phyloP scores from a whole-genome alignment of 1,284 basidiomycete species.

The Kwoniella shivajii region DNA sequence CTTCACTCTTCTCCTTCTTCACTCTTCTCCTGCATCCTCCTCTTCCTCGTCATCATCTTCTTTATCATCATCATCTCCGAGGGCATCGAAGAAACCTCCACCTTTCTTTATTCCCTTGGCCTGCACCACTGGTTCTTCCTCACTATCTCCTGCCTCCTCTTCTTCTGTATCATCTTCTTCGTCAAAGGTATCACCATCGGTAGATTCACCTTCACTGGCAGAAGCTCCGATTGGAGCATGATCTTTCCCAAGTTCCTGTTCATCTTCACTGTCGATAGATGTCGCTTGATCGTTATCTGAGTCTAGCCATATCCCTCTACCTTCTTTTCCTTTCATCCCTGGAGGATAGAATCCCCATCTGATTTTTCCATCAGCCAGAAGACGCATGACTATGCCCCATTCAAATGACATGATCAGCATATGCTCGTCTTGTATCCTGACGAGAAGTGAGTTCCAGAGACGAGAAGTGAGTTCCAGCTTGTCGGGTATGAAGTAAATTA shows the following conservation, averaged over 20 bases:
- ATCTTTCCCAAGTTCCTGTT: conserved; percentile 10
- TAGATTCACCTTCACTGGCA: conserved; percentile 2
- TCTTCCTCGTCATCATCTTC: conserved; percentile 52
- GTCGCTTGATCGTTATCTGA: conserved; percentile 26
- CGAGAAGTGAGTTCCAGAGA: too few relatives aligned
- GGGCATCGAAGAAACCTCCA: conserved; percentile 49
- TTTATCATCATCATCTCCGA: conserved; percentile 44
- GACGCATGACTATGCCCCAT: conserved; percentile 71
- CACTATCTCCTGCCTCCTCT: conserved; percentile 23
- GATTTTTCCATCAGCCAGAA: conserved; percentile 74
- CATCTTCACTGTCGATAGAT: conserved; percentile 31
- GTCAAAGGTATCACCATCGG: conserved; percentile 18
- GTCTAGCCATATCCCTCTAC: conserved; percentile 65
- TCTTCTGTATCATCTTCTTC: conserved; percentile 31
- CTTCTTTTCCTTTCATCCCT: conserved; percentile 42
- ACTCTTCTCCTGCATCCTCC: conserved; percentile 46
- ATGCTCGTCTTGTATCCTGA: too few relatives aligned
- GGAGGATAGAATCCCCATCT: conserved; percentile 83
- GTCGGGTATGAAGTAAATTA: background rate
- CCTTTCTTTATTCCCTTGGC: conserved; percentile 31
- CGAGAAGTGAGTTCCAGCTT: too few relatives aligned
- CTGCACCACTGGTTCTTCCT: conserved; percentile 17
- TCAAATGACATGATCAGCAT: background rate
- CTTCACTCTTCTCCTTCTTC: conserved; percentile 1
- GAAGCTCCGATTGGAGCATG: conserved; percentile 4